Base-by-base conservation (phyloP, 352 stramenopile genomes). In the Phytophthora rubi region DNA sequence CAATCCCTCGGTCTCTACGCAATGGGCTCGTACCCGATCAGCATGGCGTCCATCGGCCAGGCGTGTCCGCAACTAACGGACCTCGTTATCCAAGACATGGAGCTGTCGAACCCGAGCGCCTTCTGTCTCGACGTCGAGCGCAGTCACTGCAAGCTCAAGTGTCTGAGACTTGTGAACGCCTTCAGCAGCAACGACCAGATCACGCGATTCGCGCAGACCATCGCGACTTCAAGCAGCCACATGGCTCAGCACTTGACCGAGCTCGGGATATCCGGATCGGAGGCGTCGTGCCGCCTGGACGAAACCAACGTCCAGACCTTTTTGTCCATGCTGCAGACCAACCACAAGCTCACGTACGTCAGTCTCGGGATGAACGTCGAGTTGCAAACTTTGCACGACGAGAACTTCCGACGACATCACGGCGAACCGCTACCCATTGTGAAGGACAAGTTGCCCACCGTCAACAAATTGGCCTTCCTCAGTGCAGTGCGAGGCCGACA, bases 21-120 rank as follows among this genome's bases (percentile, higher is more conserved):
- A 2, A 39, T 52, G 0, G 64, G 59, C 1, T 68, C 39, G 26
- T 62, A 59, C 10, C 45, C 55, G 3, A 62, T 77, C 18, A 65
- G 65, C 33, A 58, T 75, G 52, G 49, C 59, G 12, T 62, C 55
- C 4, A 66, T 80, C 48, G 44, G 12, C 7, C 53, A 59, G 21
- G 44, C 51, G 13, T 80, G 73, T 57, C 73, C 73, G 1, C 59
- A 71, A 1, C 44, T 80, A n/a, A 70, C 53, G 1, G 57, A 76
- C 4, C 37, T 80, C 13, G 75, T 70, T 26, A 64, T 80, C 44
- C 64, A 80, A 49, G 71, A 56, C 15, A 49, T 80, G 13, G 47
- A 72, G 26, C 63, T 80, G n/a, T 37, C 37, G 26, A 65, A 68
- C 26, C 35, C 69, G 2, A 58, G 35, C 12, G 56, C 30, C 39